Base-by-base conservation (phyloP, 208 protist species). In the Wallacemonas sp. region DNA sequence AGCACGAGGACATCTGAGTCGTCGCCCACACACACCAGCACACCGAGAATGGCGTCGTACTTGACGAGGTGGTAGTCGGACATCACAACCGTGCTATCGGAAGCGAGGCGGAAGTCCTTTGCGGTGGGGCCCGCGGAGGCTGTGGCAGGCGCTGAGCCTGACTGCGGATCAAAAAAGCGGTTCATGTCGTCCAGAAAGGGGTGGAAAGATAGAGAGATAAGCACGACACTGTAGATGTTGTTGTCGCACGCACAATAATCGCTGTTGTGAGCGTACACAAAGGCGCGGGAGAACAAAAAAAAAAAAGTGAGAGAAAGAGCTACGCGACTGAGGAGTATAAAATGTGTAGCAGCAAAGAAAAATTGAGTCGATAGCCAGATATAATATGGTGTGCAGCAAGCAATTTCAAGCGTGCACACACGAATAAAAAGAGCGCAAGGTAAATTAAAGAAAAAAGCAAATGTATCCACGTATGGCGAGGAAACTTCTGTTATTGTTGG, bases 11-110 rank as follows among this genome's bases (percentile, higher is more conserved):
- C 83, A 33, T 84, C 66, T 1, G 70, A 79, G 64, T 91, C 87
- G 51, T 92, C 77, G 3, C 88, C 88, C 30, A 94, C 77, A 60
- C 77, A 90, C 22, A 94, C 44, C 22, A 94, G 63, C 19, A 87
- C 83, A 63, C 77, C 78, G 19, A 90, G 71, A 51, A 94, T 69
- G 26, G 88, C 75, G 58, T 94, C 88, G 62, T 89, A 87, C 41
- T 66, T 75, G 65, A 81, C 89, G 11, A 94, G 64, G 70, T 94
- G 88, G 67, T 90, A 94, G 77, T 89, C 83, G 0, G 83, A 83
- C 83, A 86, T 83, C 19, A 89, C 83, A 12, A 82, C 70, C 12
- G 83, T 82, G 69, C 76, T 84, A 66, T 83, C 79, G 39, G 72
- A 67, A 14, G 66, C 66, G 21, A 86, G 31, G 26, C 70, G 71